phyloP scores from a whole-genome alignment of 148 eudicot genomes.

The Selenicereus undatus region DNA sequence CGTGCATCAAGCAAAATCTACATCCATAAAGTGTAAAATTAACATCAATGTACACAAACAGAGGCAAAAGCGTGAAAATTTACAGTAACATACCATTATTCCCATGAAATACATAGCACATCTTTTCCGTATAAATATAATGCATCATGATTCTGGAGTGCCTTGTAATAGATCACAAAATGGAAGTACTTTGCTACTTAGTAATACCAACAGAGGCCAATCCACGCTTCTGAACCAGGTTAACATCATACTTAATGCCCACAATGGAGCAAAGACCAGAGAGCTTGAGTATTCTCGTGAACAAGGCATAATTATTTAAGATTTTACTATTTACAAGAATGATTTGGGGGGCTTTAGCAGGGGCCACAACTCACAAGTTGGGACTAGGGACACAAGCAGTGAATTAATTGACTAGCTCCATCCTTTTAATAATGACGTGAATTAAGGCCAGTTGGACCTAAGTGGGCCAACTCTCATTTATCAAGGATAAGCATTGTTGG shows the following conservation, averaged over 20 bases:
- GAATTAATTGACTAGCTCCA: too few species aligned
- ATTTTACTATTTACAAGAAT: neutral
- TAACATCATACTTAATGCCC: neutral
- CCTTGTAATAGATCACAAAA: neutral
- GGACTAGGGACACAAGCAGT: neutral
- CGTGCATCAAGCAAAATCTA: conserved; percentile 68
- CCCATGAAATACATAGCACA: neutral
- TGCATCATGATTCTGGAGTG: neutral
- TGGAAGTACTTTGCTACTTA: neutral
- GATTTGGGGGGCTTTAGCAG: neutral
- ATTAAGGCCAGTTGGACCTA: too few species aligned
- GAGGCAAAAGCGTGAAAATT: neutral
- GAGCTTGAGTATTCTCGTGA: neutral
- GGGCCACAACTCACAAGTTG: neutral
- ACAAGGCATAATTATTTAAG: neutral
- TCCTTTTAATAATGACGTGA: too few species aligned
- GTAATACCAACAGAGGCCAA: neutral
- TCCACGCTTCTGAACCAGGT: neutral
- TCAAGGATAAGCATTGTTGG: too few species aligned
- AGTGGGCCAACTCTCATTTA: too few species aligned
- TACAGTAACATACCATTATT: neutral
- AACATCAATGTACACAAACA: neutral
- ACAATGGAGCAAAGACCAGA: neutral
- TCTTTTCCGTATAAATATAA: neutral
- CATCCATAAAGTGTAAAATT: conserved; percentile 10